Evolutionary conservation across 2,329 filamentous ascomycete species (phyloP).

Genomic region (Diaporthe citrichinensis): DNA sequence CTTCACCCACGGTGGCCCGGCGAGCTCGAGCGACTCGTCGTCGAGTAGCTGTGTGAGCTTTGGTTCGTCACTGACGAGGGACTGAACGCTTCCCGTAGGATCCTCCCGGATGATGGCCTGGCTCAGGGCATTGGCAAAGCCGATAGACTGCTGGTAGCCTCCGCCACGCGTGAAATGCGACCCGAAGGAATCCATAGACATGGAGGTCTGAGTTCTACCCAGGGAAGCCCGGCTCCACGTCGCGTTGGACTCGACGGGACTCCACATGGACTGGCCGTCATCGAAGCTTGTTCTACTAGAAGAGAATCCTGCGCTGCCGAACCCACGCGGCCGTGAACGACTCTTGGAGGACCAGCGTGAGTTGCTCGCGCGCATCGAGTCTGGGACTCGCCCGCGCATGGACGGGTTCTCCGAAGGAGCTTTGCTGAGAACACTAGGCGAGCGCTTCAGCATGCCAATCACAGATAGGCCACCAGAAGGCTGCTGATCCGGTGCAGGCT

Average conservation of each 20-base stretch:
- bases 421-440: slow-evolving; percentile 92
- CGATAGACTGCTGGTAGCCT: slow-evolving; percentile 93
- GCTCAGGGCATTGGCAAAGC: slow-evolving; percentile 95
- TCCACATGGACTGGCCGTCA: slow-evolving; percentile 91
- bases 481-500: slow-evolving; percentile 63
- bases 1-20: slow-evolving; percentile 97
- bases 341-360: slow-evolving; percentile 89
- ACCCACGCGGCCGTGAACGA: slow-evolving; percentile 82
- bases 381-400: slow-evolving; percentile 77
- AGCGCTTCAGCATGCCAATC: slow-evolving; percentile 83
- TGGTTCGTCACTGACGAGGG: slow-evolving; percentile 72
- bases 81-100: slow-evolving; percentile 62
- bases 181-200: slow-evolving; percentile 92
- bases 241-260: slow-evolving; percentile 85
- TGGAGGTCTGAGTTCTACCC: slow-evolving; percentile 89
- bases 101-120: slow-evolving; percentile 97
- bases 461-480: slow-evolving; percentile 73
- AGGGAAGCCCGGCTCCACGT: slow-evolving; percentile 96
- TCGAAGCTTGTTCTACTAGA: slow-evolving; percentile 96
- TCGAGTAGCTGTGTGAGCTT: slow-evolving; percentile 80
- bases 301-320: slow-evolving; percentile 84
- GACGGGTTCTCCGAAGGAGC: slow-evolving; percentile 87
- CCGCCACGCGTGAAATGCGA: slow-evolving; percentile 82
- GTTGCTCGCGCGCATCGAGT: slow-evolving; percentile 66
- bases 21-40: slow-evolving; percentile 91